Evolutionary conservation across 2,329 filamentous ascomycete genomes (phyloP).

Genomic region (Geosmithia putterillii): DNA sequence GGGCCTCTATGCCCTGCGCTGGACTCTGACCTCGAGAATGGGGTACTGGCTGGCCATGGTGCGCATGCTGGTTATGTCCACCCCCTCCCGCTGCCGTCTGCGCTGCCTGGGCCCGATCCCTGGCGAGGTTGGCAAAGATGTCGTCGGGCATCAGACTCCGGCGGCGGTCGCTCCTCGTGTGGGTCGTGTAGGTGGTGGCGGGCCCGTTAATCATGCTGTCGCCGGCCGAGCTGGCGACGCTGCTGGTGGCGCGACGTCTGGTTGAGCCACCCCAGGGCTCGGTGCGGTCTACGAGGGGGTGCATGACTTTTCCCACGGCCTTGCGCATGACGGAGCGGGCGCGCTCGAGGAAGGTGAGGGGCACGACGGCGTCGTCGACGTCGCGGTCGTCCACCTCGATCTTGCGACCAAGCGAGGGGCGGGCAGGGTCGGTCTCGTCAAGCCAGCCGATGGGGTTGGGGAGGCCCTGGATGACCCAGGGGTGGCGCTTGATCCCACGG

Average conservation of each 20-base stretch:
- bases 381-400: slow-evolving; percentile 90
- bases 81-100: too few relatives aligned
- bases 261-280: slow-evolving; percentile 29
- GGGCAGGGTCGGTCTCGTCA: slow-evolving; percentile 82
- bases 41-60: too few relatives aligned
- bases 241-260: slow-evolving; percentile 46
- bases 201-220: slow-evolving; percentile 33
- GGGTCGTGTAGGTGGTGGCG: slow-evolving; percentile 35
- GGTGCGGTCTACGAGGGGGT: slow-evolving; percentile 44
- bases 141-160: slow-evolving; percentile 40
- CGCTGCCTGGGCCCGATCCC: slow-evolving; percentile 14
- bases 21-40: too few relatives aligned
- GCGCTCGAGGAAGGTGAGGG: slow-evolving; percentile 75
- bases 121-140: slow-evolving; percentile 33
- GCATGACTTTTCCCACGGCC: slow-evolving; percentile 50
- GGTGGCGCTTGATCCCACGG: slow-evolving; percentile 84
- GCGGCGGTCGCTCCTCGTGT: slow-evolving; percentile 36
- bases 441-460: slow-evolving; percentile 69
- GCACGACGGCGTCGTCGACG: slow-evolving; percentile 80
- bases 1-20: slow-evolving; percentile 6
- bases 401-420: slow-evolving; percentile 64
- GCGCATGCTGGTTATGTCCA: not conserved
- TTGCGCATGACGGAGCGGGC: slow-evolving; percentile 69
- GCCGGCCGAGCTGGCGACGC: slow-evolving; percentile 50
- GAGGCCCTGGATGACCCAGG: slow-evolving; percentile 77